Evolutionary conservation across 2,329 filamentous ascomycete genomes (phyloP), one percentile per base, ranked within the genome.

Genomic region (Claviceps monticola): DNA sequence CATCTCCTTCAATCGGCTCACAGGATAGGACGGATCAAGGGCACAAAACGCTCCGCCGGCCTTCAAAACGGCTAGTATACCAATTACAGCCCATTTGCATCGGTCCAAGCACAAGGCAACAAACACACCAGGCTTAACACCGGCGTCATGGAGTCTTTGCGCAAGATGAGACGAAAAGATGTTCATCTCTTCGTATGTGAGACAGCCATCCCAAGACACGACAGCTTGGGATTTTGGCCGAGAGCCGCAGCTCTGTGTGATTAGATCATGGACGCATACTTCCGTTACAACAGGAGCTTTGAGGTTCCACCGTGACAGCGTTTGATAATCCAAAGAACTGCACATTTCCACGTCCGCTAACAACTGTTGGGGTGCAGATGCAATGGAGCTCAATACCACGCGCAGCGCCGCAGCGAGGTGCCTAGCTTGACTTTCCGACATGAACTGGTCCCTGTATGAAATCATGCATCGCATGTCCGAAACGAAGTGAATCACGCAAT

Each of bases 41-140:
- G 60, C 59, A 1, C 64, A 62, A 19, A 65, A 63, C 0, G 61
- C 61, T 3, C 59, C 64, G 4, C 66, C 66, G 0, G 64, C 54
- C 48, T 63, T 66, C 47, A 66, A 57, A 3, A 66, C 49, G 0
- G 56, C 65, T 0, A 67, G 41, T 44, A 67, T 62, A 7, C 58
- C 58, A 4, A 66, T 29, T 29, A 29, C 23, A 16, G 6, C 34
- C 44, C 44, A 46, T 29, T 46, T 51, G 0, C 59, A 63, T 39
- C 65, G 66, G 11, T 64, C 60, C 9, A 63, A 61, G 43, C 57
- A 64, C 0, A 66, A 34, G 1, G 57, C 56, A 0, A 66, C 55
- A n/a, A 55, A 39, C 5, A 49, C 47, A 16, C 21, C 47, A n/a
- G 34, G 23, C 16, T 34, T 6, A 41, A 49, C 52, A 21, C 50